Base-by-base conservation (phyloP, 2,329 filamentous ascomycete species). In the Trichoderma semiorbis region DNA sequence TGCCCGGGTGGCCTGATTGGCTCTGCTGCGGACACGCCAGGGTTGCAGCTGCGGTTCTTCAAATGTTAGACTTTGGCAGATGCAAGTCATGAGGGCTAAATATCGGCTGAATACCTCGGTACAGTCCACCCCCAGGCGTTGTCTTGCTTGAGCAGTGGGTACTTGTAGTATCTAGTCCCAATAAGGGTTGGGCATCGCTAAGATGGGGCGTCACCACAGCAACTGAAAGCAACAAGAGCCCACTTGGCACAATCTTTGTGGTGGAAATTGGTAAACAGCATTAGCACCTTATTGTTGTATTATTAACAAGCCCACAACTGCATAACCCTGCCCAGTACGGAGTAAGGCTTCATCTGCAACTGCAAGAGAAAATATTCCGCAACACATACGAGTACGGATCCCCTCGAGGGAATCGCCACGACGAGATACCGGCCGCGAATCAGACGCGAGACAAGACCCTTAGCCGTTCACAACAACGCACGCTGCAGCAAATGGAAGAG, bases 401-500 rank as follows among this genome's bases (percentile, higher is more conserved):
- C 36, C 64, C 55, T 66, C 63, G 57, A 60, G 57, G 57, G 43
- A 66, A 39, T n/a, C 32, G 24, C 39, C n/a, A 57, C 34, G 36
- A 43, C 12, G 30, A 47, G 10, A 47, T 7, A 69, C 32, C n/a
- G 30, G 26, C 34, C 12, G 39, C 55, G 55, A 34, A 36, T 47
- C 62, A 61, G 28, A 69, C 34, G 60, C 32, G 43, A 57, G 11
- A 50, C 32, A 50, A n/a, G 3, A 12, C 28, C 14, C 53, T 7
- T 30, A 21, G n/a, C 34, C 58, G 7, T 24, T 14, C 12, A 61
- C 43, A 50, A 24, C 47, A 36, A 2, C 32, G 8, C 16, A 24
- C n/a, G 43, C n/a, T 21, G 39, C 21, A 43, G 57, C 72, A 71
- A 60, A 86, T 86, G 84, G 84, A 85, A 74, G 73, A 75, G 72